Evolutionary conservation across 2,329 filamentous ascomycete genomes (phyloP), one percentile per base, ranked within the genome.

Genomic region (Elsinoe arachidis): DNA sequence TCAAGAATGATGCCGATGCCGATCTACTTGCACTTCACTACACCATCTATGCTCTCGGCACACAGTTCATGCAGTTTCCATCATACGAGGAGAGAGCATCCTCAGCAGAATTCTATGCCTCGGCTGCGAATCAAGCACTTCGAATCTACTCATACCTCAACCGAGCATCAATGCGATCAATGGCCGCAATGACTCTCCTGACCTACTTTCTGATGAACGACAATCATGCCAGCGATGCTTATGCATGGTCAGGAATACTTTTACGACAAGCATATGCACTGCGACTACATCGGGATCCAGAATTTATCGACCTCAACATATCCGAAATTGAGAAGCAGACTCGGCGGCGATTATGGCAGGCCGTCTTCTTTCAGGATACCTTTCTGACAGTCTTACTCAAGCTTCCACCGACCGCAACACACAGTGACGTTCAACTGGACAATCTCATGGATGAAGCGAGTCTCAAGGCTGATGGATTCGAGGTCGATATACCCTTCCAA

Each of bases 121-220:
- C 87, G 5, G 88, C 87, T 4, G 84, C 86, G 46, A 88, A 91
- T 64, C 88, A 91, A 70, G 84, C 87, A 0, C 72, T 92, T 43
- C 80, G 87, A 2, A 80, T 90, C 66, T 86, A 83, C 58, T 89
- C 86, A 0, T 92, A 90, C 64, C 77, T 91, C 2, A 90, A 87
- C 68, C 83, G 82, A 44, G 85, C 87, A 1, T 88, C 85, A 0
- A 77, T 90, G 52, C 77, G 83, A 21, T 87, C 86, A 1, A 82
- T 91, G 33, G 86, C 90, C 69, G 83, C 88, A 44, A 91, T 91
- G 87, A 84, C 90, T 0, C 72, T 92, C n/a, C 83, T 90, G 59
- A 84, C 84, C 0, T 91, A 91, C 67, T 92, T 92, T 64, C 76
- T 92, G 35, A 90, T 91, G 74, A 92, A 92, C 65, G 87, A 92